These are phyloP conservation scores for Gastrodia elata DNA, from an alignment of 106 monocot genomes.

Conservation along the genomic window DNA sequence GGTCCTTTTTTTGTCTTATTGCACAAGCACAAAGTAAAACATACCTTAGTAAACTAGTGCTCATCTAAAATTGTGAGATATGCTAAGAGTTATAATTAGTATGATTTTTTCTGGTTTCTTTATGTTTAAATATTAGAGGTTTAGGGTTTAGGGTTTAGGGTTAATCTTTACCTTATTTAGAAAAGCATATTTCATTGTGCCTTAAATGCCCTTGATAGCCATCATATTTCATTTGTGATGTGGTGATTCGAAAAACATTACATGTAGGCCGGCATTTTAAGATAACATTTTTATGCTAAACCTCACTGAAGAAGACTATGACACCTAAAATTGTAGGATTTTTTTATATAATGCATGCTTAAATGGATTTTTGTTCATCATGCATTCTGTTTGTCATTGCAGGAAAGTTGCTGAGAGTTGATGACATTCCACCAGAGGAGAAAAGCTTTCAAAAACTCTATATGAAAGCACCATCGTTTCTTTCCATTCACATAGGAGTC, in stretches of 20 bases:
- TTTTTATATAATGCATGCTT: neutral
- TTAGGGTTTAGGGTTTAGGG: too few relatives aligned
- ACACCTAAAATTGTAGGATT: neutral
- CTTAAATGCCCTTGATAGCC: neutral
- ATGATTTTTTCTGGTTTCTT: too few relatives aligned
- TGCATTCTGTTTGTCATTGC: neutral
- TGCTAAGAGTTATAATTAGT: too few relatives aligned
- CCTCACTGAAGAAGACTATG: neutral
- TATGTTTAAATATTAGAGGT: too few relatives aligned
- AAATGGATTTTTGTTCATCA: neutral
- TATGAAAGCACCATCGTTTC: conserved; percentile 91
- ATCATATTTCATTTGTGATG: neutral
- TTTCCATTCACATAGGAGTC: conserved; percentile 97
- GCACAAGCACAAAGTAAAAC: too few relatives aligned
- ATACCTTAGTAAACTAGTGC: too few relatives aligned
- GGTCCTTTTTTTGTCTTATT: too few relatives aligned
- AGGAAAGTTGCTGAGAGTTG: conserved; percentile 79
- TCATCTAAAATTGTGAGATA: too few relatives aligned
- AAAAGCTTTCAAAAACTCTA: conserved; percentile 83
- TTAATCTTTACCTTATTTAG: too few relatives aligned
- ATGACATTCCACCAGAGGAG: conserved; percentile 79
- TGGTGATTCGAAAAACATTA: neutral
- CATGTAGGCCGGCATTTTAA: neutral
- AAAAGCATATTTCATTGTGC: too few relatives aligned
- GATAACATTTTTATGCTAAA: neutral